These are phyloP conservation scores for Berberis vulgaris DNA, from an alignment of 164 flowering plant species.

Conservation along the genomic window DNA sequence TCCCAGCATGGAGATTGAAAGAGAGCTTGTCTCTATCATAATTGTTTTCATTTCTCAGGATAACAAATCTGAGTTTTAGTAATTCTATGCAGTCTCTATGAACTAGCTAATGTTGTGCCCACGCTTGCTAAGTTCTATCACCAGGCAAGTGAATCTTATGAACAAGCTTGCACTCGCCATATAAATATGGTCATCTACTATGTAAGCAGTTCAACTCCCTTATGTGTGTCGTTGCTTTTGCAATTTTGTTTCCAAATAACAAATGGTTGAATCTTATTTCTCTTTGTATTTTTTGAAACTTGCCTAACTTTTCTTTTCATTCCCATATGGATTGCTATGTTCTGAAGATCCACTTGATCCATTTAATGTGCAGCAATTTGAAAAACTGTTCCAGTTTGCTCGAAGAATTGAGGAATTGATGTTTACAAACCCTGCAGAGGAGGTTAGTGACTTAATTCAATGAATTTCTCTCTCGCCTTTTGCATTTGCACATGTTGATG, in stretches of 20 bases:
- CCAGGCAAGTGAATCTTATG: constrained; percentile 96
- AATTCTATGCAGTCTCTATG: constrained; percentile 78
- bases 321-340: background rate
- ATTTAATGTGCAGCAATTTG: constrained; percentile 71
- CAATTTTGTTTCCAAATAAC: background rate
- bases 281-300: background rate
- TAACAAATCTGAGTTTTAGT: constrained; percentile 14
- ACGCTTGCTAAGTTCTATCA: constrained; percentile 96
- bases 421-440: constrained; percentile 79
- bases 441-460: constrained; percentile 36
- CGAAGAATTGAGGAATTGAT: constrained; percentile 81
- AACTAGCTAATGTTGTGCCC: constrained; percentile 93
- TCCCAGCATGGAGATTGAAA: too few species aligned
- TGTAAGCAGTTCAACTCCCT: constrained; percentile 28
- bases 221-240: background rate
- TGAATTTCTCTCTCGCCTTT: background rate
- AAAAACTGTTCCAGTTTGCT: constrained; percentile 86
- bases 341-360: background rate
- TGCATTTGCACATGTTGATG: background rate
- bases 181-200: constrained; percentile 79
- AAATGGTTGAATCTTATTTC: background rate
- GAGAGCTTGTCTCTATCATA: too few species aligned
- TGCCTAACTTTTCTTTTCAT: background rate
- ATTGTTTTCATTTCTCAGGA: background rate
- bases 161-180: constrained; percentile 95